Conservation (phyloP, 164 flowering plant species). For the Vitis cinerea region DNA sequence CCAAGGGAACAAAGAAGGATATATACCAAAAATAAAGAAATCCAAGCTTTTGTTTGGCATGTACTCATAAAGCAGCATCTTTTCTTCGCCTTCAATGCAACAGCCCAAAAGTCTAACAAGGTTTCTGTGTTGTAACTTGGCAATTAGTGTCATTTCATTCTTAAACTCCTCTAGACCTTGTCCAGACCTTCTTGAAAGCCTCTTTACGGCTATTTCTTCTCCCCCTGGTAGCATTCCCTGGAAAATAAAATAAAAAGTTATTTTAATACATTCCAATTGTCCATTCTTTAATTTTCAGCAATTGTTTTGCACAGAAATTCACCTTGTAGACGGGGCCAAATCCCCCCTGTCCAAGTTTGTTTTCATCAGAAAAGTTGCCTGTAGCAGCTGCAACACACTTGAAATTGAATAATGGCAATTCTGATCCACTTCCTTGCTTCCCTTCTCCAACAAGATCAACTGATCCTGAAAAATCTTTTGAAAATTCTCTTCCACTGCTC, state of each 20-base stretch:
- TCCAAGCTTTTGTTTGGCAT: conserved; percentile 84
- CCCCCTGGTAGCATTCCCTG: conserved; percentile 59
- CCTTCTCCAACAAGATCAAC: conserved; percentile 32
- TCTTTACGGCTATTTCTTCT: conserved; percentile 67
- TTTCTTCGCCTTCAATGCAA: conserved; percentile 67
- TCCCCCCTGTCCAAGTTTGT: conserved; percentile 80
- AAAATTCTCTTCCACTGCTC: conserved; percentile 30
- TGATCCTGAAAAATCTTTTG: conserved; percentile 38
- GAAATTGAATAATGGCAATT: conserved; percentile 48
- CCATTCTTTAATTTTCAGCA: background rate
- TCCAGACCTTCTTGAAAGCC: conserved; percentile 65
- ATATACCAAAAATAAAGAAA: conserved; percentile 53
- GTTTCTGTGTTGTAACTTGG: conserved; percentile 74
- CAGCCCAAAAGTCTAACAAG: conserved; percentile 70
- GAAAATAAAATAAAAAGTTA: background rate
- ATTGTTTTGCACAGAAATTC: background rate
- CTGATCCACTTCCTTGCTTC: conserved; percentile 29
- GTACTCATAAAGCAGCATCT: conserved; percentile 67
- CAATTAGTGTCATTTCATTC: conserved; percentile 63
- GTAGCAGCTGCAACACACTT: conserved; percentile 47
- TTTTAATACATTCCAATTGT: background rate
- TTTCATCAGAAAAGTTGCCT: conserved; percentile 42
- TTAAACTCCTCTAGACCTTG: conserved; percentile 78
- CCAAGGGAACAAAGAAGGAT: background rate
- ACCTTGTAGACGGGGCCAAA: conserved; percentile 90